Percentiles rank a stretch among this genome's conserved stretches.
Conservation (phyloP, 192 early-diverging fungal genomes). For the Coemansia sp. region DNA sequence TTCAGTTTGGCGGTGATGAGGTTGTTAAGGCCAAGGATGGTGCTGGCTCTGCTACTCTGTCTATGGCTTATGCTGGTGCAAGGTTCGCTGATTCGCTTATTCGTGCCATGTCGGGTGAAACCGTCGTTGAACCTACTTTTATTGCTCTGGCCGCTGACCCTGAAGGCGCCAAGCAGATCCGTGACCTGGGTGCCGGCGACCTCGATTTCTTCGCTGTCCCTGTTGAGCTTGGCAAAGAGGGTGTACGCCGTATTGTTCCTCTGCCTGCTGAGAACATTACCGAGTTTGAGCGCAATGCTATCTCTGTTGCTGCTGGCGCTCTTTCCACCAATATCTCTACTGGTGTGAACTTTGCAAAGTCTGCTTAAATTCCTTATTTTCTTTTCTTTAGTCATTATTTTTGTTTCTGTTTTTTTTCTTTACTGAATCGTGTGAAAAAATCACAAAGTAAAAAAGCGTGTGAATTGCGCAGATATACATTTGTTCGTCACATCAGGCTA, state of each 20-base stretch:
- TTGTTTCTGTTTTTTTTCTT: neutral
- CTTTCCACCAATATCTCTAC: conserved; percentile 87
- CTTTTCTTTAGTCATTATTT: conserved; percentile 5
- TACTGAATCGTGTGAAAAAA: neutral
- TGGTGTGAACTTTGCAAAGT: conserved; percentile 78
- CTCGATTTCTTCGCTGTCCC: conserved; percentile 73
- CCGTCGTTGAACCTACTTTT: conserved; percentile 86
- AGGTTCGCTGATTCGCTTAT: conserved; percentile 88
- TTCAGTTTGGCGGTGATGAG: conserved; percentile 98
- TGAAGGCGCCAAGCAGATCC: conserved; percentile 52
- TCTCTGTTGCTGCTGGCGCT: conserved; percentile 73
- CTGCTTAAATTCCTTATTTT: conserved; percentile 11
- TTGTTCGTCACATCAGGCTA: too few species aligned
- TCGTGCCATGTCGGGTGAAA: conserved; percentile 66
- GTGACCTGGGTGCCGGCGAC: conserved; percentile 55
- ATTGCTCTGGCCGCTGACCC: conserved; percentile 55
- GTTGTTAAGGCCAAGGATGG: conserved; percentile 98
- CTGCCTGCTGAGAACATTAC: conserved; percentile 63
- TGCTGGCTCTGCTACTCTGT: conserved; percentile 82
- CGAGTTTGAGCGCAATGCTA: conserved; percentile 79
- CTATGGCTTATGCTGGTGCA: conserved; percentile 84
- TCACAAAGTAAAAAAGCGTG: neutral
- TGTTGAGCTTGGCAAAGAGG: conserved; percentile 71
- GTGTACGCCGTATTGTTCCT: conserved; percentile 85
- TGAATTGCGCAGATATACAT: neutral